These are phyloP conservation scores for Solanum gracilifrons DNA, from an alignment of 257 asterid genomes.

Conservation along the genomic window DNA sequence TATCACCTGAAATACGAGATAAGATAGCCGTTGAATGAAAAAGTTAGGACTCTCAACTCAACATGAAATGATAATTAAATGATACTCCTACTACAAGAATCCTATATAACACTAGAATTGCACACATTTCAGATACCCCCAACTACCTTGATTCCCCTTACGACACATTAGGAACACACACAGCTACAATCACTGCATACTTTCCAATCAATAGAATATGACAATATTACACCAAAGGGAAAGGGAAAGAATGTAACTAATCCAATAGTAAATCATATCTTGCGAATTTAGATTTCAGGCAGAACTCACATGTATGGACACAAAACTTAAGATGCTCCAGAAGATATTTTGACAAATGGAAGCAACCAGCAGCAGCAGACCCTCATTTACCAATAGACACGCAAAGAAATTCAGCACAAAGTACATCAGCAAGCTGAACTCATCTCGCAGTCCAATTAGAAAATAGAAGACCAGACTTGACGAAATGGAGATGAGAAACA, in stretches of 20 bases:
- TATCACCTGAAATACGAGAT: slow-evolving; percentile 42
- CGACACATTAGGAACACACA: not conserved
- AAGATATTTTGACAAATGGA: slow-evolving; percentile 58
- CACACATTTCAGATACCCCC: not conserved
- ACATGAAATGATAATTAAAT: not conserved
- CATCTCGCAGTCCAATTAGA: slow-evolving; percentile 72
- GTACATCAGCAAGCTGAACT: slow-evolving; percentile 78
- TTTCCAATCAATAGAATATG: not conserved
- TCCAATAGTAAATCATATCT: not conserved
- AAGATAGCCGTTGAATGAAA: not conserved
- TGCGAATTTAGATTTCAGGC: not conserved
- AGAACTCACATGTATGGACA: slow-evolving; percentile 60
- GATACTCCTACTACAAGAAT: not conserved
- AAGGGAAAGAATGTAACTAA: not conserved
- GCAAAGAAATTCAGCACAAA: slow-evolving; percentile 66
- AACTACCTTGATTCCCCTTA: not conserved
- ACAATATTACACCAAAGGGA: not conserved
- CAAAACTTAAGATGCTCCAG: slow-evolving; percentile 60
- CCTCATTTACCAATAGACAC: slow-evolving; percentile 92
- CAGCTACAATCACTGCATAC: not conserved
- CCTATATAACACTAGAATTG: not conserved
- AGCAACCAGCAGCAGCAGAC: slow-evolving; percentile 56
- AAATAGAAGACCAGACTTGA: slow-evolving; percentile 87
- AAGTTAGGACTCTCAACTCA: not conserved
- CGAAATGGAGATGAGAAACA: slow-evolving; percentile 86